phyloP scores from a whole-genome alignment of 495 filamentous ascomycete genomes.

The Penicillium parvum region DNA sequence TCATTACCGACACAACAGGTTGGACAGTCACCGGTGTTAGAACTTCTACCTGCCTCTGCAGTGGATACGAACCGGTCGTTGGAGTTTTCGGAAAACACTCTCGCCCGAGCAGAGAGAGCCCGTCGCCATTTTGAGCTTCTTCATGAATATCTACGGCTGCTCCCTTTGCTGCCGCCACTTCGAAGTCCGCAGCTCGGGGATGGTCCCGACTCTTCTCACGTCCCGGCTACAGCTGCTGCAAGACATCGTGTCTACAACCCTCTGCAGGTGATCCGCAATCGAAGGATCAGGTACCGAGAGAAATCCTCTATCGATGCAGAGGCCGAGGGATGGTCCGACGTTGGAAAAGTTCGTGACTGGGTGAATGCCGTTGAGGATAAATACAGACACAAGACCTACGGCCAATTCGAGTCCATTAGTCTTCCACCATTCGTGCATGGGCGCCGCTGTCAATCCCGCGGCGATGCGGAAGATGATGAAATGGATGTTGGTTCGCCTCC shows the following conservation, averaged over 20 bases:
- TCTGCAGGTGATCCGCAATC: conserved; percentile 80
- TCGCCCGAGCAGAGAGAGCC: conserved; percentile 73
- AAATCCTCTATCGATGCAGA: conserved; percentile 64
- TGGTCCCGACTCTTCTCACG: conserved; percentile 2
- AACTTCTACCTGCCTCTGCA: conserved; percentile 29
- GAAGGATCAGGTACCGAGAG: conserved; percentile 71
- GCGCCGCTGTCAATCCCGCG: conserved; percentile 7
- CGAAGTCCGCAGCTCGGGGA: conserved; percentile 13
- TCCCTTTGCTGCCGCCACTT: conserved; percentile 70
- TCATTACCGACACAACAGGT: conserved; percentile 2
- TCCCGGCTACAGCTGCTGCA: conserved; percentile 1
- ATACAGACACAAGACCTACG: conserved; percentile 33
- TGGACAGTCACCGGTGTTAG: conserved; percentile 24
- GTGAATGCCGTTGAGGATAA: conserved; percentile 60
- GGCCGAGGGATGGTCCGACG: conserved; percentile 70
- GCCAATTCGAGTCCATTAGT: conserved; percentile 45
- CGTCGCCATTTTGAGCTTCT: conserved; percentile 73
- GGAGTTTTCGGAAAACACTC: conserved; percentile 71
- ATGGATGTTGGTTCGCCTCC: conserved; percentile 27
- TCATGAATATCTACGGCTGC: conserved; percentile 71
- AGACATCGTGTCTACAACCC: conserved; percentile 74
- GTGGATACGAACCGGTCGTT: conserved; percentile 40
- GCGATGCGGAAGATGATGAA: conserved; percentile 20
- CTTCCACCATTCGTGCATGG: conserved; percentile 54
- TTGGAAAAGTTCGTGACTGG: conserved; percentile 66